Base-by-base conservation (phyloP, 768 basidiomycete species). In the Daedalea quercina region DNA sequence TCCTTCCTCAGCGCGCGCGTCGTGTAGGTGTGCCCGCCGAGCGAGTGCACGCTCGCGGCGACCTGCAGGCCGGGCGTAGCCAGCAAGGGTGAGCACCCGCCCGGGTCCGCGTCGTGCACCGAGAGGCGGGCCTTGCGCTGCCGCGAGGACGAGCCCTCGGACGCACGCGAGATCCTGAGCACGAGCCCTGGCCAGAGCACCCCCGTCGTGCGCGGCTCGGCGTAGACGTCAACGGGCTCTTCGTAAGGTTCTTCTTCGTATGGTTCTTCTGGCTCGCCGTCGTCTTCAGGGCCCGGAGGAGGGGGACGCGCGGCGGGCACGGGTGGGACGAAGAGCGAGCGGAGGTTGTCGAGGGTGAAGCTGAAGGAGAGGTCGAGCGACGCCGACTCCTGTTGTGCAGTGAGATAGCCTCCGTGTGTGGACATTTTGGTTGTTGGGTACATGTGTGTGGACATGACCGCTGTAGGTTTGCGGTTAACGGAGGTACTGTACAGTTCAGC, bases 281-380 rank as follows among this genome's bases (percentile, higher is more conserved):
- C n/a, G 35, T 37, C 48, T 22, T 20, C 31, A 3, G 19, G 47
- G 4, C 41, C 25, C 41, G 49, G 28, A 4, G 19, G 47, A 4
- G 48, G 41, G 53, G 49, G 50, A 2, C 42, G 24, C n/a, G n/a
- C 34, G 34, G 47, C 20, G 20, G 53, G 23, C n/a, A 33, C 11
- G 31, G 43, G 53, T 6, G 37, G 37, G 23, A 43, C 28, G 44
- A 56, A 50, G 44, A 41, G 41, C 3, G 34, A 9, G n/a, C 44
- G 33, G 41, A 56, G 55, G 48, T 56, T 52, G 47, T 56, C 52
- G 9, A 56, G 8, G 22, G 48, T 47, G 49, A 56, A 56, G 25
- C 52, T 52, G 6, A 56, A 41, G 11, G 26, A 48, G n/a, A 53
- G 28, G 33, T 56, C 55, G 37, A 42, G 48, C 19, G 53, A 47